These are phyloP conservation scores for Dentipellis sp. DNA, from an alignment of 768 basidiomycete species.

Conservation along the genomic window DNA sequence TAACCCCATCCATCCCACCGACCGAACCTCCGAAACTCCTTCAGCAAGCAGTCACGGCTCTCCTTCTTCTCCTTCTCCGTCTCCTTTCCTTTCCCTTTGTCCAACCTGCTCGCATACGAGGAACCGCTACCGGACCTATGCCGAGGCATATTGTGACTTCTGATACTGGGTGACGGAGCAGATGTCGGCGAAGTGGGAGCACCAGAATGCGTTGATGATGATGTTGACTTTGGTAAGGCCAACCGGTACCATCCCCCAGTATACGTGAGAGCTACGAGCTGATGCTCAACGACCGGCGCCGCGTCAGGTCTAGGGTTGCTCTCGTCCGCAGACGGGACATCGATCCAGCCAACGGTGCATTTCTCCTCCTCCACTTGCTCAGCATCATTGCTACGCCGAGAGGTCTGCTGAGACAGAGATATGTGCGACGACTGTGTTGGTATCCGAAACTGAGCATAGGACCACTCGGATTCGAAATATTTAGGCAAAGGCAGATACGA, in stretches of 20 bases:
- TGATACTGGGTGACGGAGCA: constrained; percentile 19
- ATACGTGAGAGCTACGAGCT: constrained; percentile 80
- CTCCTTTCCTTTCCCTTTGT: constrained; percentile 54
- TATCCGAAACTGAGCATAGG: constrained; percentile 87
- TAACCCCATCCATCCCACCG: constrained; percentile 80
- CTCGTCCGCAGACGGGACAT: constrained; percentile 33
- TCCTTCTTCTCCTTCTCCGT: constrained; percentile 51
- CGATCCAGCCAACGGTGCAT: constrained; percentile 83
- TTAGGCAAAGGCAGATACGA: constrained; percentile 79
- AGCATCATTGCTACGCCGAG: constrained; percentile 37
- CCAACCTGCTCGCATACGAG: constrained; percentile 36
- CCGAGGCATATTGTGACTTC: constrained; percentile 27
- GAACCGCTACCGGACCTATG: constrained; percentile 48
- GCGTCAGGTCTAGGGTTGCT: constrained; percentile 16
- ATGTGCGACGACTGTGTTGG: constrained; percentile 80
- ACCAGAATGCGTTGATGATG: not conserved
- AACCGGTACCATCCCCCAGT: constrained; percentile 91
- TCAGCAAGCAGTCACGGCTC: constrained; percentile 54
- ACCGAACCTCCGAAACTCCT: constrained; percentile 77
- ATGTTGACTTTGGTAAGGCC: constrained; percentile 37
- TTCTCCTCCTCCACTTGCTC: constrained; percentile 75
- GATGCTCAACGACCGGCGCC: constrained; percentile 38
- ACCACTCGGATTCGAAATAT: constrained; percentile 96
- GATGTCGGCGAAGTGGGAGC: constrained; percentile 19
- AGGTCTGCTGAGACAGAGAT: constrained; percentile 59